Evolutionary conservation across 352 stramenopile genomes (phyloP).

Genomic region (Phytopythium delawarense): DNA sequence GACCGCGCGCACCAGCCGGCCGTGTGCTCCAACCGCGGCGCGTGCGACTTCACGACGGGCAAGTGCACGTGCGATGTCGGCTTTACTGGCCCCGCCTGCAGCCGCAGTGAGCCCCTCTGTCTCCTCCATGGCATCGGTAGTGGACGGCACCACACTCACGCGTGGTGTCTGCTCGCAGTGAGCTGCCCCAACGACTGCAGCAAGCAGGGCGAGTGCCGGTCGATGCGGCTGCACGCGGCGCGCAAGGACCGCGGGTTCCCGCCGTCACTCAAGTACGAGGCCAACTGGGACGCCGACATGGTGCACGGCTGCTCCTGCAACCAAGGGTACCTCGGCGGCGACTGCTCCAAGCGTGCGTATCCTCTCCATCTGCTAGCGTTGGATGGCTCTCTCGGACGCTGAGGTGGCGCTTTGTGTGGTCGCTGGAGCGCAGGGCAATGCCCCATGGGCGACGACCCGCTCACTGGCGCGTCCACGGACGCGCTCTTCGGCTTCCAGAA

Average conservation of each 20-base stretch:
- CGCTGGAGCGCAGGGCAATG: conserved; percentile 31
- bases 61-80: conserved; percentile 79
- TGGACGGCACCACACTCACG: background rate
- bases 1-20: conserved; percentile 48
- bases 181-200: conserved; percentile 60
- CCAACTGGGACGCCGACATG: conserved; percentile 85
- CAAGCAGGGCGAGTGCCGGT: conserved; percentile 66
- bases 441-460: conserved; percentile 57
- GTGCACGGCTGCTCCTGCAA: conserved; percentile 89
- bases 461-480: conserved; percentile 62
- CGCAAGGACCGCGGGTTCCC: conserved; percentile 61
- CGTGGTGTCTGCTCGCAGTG: conserved; percentile 25
- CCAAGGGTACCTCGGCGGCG: conserved; percentile 71
- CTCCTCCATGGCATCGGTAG: background rate
- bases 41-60: conserved; percentile 67
- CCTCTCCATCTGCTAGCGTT: background rate
- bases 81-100: conserved; percentile 74
- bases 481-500: conserved; percentile 66
- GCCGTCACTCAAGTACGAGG: conserved; percentile 37
- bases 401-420: too few species aligned
- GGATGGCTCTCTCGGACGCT: background rate
- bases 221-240: conserved; percentile 54
- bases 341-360: conserved; percentile 74
- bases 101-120: conserved; percentile 41
- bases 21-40: conserved; percentile 62